Evolutionary conservation across 2,329 filamentous ascomycete genomes (phyloP).

Genomic region (Phoma sp.): DNA sequence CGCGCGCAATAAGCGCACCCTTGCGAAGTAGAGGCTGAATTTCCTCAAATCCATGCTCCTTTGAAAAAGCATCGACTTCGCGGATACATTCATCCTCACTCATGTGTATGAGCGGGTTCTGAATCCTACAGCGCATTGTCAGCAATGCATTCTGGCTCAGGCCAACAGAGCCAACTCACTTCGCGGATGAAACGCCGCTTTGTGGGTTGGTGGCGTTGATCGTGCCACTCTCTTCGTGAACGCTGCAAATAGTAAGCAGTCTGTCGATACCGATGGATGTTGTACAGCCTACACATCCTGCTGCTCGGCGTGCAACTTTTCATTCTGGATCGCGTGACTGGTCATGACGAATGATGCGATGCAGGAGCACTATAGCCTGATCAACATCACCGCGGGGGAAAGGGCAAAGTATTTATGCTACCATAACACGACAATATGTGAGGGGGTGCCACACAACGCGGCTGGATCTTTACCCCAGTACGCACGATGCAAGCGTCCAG

Average conservation of each 20-base stretch:
- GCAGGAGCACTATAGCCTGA: neutral
- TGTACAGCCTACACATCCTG: slow-evolving; percentile 20
- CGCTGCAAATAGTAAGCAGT: slow-evolving; percentile 10
- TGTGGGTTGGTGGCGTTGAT: slow-evolving; percentile 12
- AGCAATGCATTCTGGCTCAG: neutral
- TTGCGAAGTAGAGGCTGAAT: slow-evolving; percentile 56
- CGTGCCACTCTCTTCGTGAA: slow-evolving; percentile 14
- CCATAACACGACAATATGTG: slow-evolving; percentile 1
- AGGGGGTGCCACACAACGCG: slow-evolving; percentile 1
- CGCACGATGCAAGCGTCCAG: neutral
- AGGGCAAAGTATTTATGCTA: neutral
- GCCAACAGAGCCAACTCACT: slow-evolving; percentile 1
- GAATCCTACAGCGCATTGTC: slow-evolving; percentile 16
- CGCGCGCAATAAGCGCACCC: slow-evolving; percentile 57
- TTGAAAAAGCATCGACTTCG: slow-evolving; percentile 60
- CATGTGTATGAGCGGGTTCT: slow-evolving; percentile 29
- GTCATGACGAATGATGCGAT: slow-evolving; percentile 11
- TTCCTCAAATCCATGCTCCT: slow-evolving; percentile 53
- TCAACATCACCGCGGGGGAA: neutral
- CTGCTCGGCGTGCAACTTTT: slow-evolving; percentile 18
- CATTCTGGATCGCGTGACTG: slow-evolving; percentile 3
- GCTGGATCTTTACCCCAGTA: neutral
- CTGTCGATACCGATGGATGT: neutral
- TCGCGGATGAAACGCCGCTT: slow-evolving; percentile 10
- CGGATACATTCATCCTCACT: slow-evolving; percentile 52